phyloP scores from a whole-genome alignment of 2,329 filamentous ascomycete species.

The Cercospora canescens region DNA sequence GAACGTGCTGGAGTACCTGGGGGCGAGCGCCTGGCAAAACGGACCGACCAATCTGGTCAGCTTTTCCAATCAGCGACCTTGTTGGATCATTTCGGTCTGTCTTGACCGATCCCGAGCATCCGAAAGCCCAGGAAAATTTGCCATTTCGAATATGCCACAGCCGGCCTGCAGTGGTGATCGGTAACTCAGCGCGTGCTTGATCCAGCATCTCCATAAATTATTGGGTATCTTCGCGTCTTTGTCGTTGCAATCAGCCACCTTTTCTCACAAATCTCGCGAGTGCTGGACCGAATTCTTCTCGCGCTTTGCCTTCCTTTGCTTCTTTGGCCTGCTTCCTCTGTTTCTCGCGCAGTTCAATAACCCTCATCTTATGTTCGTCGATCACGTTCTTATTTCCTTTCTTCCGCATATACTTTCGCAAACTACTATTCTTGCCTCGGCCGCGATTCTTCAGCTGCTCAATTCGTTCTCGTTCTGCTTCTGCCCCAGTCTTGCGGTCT shows the following conservation, averaged over 20 bases:
- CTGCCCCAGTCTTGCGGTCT: conserved; percentile 59
- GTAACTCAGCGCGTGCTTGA: background rate
- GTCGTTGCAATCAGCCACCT: conserved; percentile 37
- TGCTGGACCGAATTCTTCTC: conserved; percentile 79
- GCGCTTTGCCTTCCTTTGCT: conserved; percentile 66
- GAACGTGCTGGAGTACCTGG: background rate
- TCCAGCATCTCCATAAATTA: background rate
- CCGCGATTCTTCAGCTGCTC: conserved; percentile 71
- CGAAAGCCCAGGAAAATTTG: background rate
- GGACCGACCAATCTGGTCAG: background rate
- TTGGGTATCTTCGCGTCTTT: background rate
- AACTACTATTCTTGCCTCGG: conserved; percentile 82
- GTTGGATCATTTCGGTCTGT: background rate
- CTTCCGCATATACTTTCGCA: conserved; percentile 88
- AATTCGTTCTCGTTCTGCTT: conserved; percentile 55
- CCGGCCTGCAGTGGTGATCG: background rate
- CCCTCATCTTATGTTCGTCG: conserved; percentile 87
- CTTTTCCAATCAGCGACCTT: background rate
- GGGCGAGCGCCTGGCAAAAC: background rate
- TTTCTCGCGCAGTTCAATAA: conserved; percentile 76
- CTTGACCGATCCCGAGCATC: background rate
- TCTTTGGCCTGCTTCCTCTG: conserved; percentile 68
- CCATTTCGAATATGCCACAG: background rate
- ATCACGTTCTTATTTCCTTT: conserved; percentile 91
- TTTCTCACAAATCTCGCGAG: conserved; percentile 81